Percentiles rank a stretch among this genome's conserved stretches.
These are phyloP conservation scores for Malassezia obtusa DNA, from an alignment of 1,284 basidiomycete genomes.

Conservation along the genomic window DNA sequence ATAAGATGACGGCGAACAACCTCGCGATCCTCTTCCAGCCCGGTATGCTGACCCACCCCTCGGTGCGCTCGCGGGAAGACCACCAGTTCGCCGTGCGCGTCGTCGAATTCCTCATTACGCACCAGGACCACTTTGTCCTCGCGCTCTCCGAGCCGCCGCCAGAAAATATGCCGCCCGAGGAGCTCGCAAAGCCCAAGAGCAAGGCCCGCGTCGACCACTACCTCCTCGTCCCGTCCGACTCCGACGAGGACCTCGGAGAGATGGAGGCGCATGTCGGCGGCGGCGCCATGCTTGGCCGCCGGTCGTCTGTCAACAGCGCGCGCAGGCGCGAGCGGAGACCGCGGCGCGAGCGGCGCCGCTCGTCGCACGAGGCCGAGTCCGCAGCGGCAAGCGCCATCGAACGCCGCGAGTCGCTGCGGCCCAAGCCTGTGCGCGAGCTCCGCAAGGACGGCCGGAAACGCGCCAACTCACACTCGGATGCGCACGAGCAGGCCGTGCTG, in stretches of 20 bases:
- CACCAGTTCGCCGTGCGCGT: slow-evolving; percentile 79
- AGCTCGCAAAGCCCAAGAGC: slow-evolving; percentile 33
- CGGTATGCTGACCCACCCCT: slow-evolving; percentile 64
- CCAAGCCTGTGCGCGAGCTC: background rate
- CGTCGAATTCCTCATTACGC: slow-evolving; percentile 80
- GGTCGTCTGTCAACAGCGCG: background rate
- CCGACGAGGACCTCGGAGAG: slow-evolving; percentile 44
- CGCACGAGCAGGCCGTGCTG: background rate
- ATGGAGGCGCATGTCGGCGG: slow-evolving; percentile 42
- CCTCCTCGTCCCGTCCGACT: slow-evolving; percentile 37
- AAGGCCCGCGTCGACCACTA: slow-evolving; percentile 20
- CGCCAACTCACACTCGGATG: slow-evolving; percentile 4
- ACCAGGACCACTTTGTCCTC: slow-evolving; percentile 45
- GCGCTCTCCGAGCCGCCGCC: slow-evolving; percentile 36
- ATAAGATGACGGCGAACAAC: slow-evolving; percentile 84
- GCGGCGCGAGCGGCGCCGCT: background rate
- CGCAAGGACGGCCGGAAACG: background rate
- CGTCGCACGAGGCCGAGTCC: background rate
- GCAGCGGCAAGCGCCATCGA: background rate
- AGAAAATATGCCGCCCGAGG: slow-evolving; percentile 24
- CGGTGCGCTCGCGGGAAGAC: slow-evolving; percentile 57
- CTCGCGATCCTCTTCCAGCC: slow-evolving; percentile 48
- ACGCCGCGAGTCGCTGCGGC: background rate
- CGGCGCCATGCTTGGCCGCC: slow-evolving; percentile 21
- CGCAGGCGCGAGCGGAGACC: background rate